Conservation (phyloP, 2,329 filamentous ascomycete species). For the Dactylellina drechsleri region DNA sequence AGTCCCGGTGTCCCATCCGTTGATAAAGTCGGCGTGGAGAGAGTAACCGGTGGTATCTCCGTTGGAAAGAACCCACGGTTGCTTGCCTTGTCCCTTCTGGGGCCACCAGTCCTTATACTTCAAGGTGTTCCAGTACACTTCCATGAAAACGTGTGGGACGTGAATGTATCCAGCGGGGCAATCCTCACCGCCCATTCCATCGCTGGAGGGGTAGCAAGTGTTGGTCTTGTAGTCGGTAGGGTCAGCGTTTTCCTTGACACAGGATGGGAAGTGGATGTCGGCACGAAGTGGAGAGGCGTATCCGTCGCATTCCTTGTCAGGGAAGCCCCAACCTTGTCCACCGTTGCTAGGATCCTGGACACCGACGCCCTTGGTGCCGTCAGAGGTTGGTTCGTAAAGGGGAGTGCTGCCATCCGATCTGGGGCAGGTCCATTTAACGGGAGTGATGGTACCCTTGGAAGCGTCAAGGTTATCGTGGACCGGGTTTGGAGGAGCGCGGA, state of each 20-base stretch:
- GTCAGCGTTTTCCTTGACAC: conserved; percentile 75
- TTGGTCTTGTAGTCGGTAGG: conserved; percentile 70
- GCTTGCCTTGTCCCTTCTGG: conserved; percentile 63
- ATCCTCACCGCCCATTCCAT: conserved; percentile 72
- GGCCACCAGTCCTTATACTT: conserved; percentile 66
- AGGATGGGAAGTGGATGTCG: conserved; percentile 88
- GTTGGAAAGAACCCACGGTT: conserved; percentile 79
- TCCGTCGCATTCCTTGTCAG: conserved; percentile 68
- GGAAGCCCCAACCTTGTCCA: conserved; percentile 61
- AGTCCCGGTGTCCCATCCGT: conserved; percentile 64
- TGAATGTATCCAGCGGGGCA: conserved; percentile 79
- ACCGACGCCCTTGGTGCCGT: conserved; percentile 73
- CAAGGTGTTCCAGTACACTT: conserved; percentile 83
- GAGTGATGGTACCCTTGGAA: conserved; percentile 64
- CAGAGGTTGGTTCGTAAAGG: conserved; percentile 84
- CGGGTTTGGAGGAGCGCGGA: conserved; percentile 72
- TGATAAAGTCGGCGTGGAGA: conserved; percentile 68
- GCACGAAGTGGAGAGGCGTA: conserved; percentile 78
- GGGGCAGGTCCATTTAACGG: conserved; percentile 60
- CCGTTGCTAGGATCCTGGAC: conserved; percentile 65
- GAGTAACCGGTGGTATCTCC: conserved; percentile 76
- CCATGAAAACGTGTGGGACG: conserved; percentile 80
- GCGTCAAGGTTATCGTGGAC: conserved; percentile 33
- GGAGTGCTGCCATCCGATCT: conserved; percentile 70
- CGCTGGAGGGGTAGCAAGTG: conserved; percentile 80